Evolutionary conservation across 2,329 filamentous ascomycete genomes (phyloP).

Genomic region (Drechslerella dactyloides): DNA sequence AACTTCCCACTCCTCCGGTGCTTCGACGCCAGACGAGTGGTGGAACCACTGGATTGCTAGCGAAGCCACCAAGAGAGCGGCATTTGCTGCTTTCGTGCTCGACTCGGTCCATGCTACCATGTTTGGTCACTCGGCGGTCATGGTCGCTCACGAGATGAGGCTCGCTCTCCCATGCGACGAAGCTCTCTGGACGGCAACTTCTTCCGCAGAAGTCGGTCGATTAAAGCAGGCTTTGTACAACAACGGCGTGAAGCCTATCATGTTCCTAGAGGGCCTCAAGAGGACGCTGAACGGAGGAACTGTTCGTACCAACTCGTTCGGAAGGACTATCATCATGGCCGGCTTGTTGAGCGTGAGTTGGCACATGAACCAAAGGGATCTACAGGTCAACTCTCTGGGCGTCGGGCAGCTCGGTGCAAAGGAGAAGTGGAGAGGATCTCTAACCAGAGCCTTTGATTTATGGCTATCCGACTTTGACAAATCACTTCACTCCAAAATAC

Average conservation of each 20-base stretch:
- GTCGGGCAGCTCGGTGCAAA: constrained; percentile 81
- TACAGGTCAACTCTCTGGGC: constrained; percentile 84
- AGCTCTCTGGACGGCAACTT: constrained; percentile 87
- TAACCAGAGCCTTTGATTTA: constrained; percentile 87
- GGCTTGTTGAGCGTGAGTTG: constrained; percentile 91
- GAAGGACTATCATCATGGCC: constrained; percentile 90
- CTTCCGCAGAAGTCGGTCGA: constrained; percentile 81
- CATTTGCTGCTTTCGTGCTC: constrained; percentile 92
- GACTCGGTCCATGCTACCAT: constrained; percentile 97
- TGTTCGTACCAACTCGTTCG: constrained; percentile 91
- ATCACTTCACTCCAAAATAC: constrained; percentile 67
- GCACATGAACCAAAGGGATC: constrained; percentile 96
- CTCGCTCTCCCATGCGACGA: constrained; percentile 92
- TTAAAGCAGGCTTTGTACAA: constrained; percentile 80
- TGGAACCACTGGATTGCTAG: constrained; percentile 97
- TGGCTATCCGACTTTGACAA: constrained; percentile 94
- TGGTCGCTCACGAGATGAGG: constrained; percentile 95
- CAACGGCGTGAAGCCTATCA: constrained; percentile 81
- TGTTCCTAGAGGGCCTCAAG: constrained; percentile 90
- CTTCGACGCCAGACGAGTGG: constrained; percentile 81
- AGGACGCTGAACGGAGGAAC: constrained; percentile 82
- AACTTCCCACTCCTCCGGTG: constrained; percentile 64
- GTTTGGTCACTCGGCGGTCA: constrained; percentile 95
- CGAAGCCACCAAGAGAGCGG: constrained; percentile 85
- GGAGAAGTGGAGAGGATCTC: constrained; percentile 85